phyloP scores from a whole-genome alignment of 2,329 filamentous ascomycete species.

The Aspergillus udagawae region DNA sequence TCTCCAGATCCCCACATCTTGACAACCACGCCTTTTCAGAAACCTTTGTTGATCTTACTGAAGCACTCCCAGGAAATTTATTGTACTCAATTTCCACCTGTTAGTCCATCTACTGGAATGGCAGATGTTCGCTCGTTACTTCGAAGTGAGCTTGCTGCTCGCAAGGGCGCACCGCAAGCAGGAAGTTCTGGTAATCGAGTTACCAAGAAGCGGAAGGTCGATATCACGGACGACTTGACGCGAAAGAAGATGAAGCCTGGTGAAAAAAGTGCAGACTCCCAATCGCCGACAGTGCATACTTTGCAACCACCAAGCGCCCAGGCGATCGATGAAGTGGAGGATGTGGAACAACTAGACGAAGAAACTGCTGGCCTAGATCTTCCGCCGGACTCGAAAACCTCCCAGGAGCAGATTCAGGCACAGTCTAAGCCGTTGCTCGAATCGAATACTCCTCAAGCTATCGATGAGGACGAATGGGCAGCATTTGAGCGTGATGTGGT shows the following conservation, averaged over 20 bases:
- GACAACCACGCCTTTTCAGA: slow-evolving; percentile 2
- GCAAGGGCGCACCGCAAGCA: slow-evolving; percentile 62
- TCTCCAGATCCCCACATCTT: slow-evolving; percentile 22
- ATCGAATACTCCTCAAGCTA: slow-evolving; percentile 18
- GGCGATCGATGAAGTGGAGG: slow-evolving; percentile 22
- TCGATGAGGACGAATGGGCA: slow-evolving; percentile 80
- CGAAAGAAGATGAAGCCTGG: slow-evolving; percentile 44
- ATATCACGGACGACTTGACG: slow-evolving; percentile 35
- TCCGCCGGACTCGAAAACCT: slow-evolving; percentile 12
- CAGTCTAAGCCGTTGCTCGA: slow-evolving; percentile 3
- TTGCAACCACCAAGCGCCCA: slow-evolving; percentile 20
- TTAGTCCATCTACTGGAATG: slow-evolving; percentile 47
- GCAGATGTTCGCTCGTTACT: slow-evolving; percentile 76
- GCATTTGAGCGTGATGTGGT: slow-evolving; percentile 83
- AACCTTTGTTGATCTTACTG: background rate
- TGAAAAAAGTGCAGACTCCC: slow-evolving; percentile 28
- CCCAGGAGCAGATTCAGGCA: slow-evolving; percentile 8
- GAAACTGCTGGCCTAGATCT: slow-evolving; percentile 22
- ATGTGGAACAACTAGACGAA: slow-evolving; percentile 23
- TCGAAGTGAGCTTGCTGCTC: slow-evolving; percentile 69
- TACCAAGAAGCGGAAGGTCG: slow-evolving; percentile 55
- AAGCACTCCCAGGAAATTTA: background rate
- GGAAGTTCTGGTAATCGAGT: slow-evolving; percentile 32
- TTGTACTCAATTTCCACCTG: background rate
- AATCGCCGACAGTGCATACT: slow-evolving; percentile 28